Conservation (phyloP, 169 alveolate species). For the Eimeria tenella region DNA sequence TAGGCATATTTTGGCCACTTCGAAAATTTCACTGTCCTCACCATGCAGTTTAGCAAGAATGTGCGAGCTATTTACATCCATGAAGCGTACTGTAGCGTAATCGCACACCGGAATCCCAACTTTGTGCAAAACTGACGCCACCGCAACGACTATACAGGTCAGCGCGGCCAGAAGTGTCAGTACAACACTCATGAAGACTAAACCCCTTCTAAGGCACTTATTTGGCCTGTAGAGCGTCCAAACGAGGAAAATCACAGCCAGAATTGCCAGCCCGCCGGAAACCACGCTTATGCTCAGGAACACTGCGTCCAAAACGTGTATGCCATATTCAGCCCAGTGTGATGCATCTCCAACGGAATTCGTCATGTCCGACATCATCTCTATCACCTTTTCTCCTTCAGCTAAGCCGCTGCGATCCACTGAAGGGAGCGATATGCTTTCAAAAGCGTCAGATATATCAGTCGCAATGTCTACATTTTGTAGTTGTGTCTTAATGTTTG, state of each 20-base stretch:
- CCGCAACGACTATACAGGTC: slow-evolving; percentile 18
- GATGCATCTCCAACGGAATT: slow-evolving; percentile 10
- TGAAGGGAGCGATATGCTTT: background rate
- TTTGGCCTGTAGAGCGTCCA: slow-evolving; percentile 45
- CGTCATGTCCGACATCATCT: background rate
- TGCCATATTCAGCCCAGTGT: background rate
- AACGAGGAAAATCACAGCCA: background rate
- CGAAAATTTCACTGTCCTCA: background rate
- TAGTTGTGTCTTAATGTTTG: background rate
- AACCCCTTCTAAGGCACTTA: background rate
- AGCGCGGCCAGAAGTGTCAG: slow-evolving; percentile 16
- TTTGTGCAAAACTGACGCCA: background rate
- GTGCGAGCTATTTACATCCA: slow-evolving; percentile 2
- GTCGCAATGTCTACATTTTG: background rate
- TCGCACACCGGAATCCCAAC: slow-evolving; percentile 11
- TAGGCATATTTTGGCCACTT: background rate
- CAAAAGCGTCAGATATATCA: background rate
- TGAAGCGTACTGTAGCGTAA: slow-evolving; percentile 25
- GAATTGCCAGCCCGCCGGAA: background rate
- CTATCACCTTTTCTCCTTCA: background rate
- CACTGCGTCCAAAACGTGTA: background rate
- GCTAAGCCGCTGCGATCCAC: slow-evolving; percentile 1
- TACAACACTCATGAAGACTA: background rate
- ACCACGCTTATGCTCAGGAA: background rate
- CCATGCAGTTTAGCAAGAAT: background rate